A percentile compares a stretch with the other conserved stretches of the same genome.
Evolutionary conservation across 768 basidiomycete genomes (phyloP).

Genomic region (Amanita rimosa): DNA sequence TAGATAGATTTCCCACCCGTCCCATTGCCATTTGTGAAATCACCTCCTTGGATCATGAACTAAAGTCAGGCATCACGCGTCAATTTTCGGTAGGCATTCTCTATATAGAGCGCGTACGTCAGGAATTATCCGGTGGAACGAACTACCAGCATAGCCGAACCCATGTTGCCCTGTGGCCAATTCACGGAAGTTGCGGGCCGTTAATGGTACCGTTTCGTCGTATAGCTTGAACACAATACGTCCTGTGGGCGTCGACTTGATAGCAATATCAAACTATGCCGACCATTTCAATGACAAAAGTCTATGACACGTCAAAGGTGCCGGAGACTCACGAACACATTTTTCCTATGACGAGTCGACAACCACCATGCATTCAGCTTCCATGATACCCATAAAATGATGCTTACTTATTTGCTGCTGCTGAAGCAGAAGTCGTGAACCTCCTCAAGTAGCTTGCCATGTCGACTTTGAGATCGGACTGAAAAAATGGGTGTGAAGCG

Average conservation of each 20-base stretch:
- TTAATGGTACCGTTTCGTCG: conserved; percentile 76
- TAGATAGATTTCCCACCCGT: conserved; percentile 85
- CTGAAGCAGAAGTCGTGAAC: conserved; percentile 37
- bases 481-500: conserved; percentile 9
- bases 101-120: conserved; percentile 27
- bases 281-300: background rate
- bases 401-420: conserved; percentile 25
- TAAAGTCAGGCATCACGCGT: conserved; percentile 11
- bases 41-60: conserved; percentile 87
- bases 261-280: conserved; percentile 49
- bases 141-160: conserved; percentile 60
- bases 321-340: conserved; percentile 24
- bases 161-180: conserved; percentile 57
- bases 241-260: conserved; percentile 49
- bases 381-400: conserved; percentile 11
- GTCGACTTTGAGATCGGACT: too few species aligned
- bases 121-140: conserved; percentile 69
- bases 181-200: conserved; percentile 72
- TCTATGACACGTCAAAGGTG: background rate
- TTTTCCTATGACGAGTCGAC: conserved; percentile 17
- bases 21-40: conserved; percentile 67
- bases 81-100: background rate
- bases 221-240: conserved; percentile 77
- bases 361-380: conserved; percentile 4
- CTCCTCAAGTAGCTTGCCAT: conserved; percentile 43